Conservation (phyloP, 768 basidiomycete genomes). For the Suillus bovinus region DNA sequence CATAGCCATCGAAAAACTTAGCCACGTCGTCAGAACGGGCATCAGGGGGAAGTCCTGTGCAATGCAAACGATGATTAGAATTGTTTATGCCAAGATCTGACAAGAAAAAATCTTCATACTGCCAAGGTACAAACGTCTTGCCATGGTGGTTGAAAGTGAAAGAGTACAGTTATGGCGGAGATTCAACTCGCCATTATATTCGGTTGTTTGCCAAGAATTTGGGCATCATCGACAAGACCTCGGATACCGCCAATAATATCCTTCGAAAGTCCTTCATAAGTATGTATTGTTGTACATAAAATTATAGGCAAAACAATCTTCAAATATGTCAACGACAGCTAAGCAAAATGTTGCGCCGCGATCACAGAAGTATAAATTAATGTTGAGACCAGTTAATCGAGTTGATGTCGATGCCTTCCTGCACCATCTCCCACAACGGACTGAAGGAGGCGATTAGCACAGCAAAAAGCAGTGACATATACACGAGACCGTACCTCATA, state of each 20-base stretch:
- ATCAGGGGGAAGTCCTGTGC: slow-evolving; percentile 77
- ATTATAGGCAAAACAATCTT: neutral
- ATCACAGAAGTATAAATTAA: slow-evolving; percentile 26
- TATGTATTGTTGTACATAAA: slow-evolving; percentile 14
- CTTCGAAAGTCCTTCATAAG: neutral
- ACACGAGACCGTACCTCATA: slow-evolving; percentile 66
- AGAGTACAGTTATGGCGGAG: slow-evolving; percentile 30
- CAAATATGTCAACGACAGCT: neutral
- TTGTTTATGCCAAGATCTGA: slow-evolving; percentile 7
- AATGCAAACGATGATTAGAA: slow-evolving; percentile 8
- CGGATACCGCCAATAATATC: slow-evolving; percentile 15
- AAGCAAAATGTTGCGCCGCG: neutral
- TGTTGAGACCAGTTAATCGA: slow-evolving; percentile 91
- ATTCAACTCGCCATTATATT: slow-evolving; percentile 24
- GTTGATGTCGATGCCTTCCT: slow-evolving; percentile 96
- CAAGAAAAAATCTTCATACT: slow-evolving; percentile 45
- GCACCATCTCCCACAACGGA: slow-evolving; percentile 99
- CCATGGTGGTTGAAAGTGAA: slow-evolving; percentile 53
- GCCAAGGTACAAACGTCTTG: slow-evolving; percentile 84
- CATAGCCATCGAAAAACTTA: slow-evolving; percentile 90
- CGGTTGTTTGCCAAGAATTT: slow-evolving; percentile 20
- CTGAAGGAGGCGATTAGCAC: slow-evolving; percentile 37
- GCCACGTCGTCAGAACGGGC: slow-evolving; percentile 81
- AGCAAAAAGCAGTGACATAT: slow-evolving; percentile 12
- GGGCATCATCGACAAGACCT: slow-evolving; percentile 26